phyloP scores from a whole-genome alignment of 1,139 yeast genomes.

The Candida sanyaensis region DNA sequence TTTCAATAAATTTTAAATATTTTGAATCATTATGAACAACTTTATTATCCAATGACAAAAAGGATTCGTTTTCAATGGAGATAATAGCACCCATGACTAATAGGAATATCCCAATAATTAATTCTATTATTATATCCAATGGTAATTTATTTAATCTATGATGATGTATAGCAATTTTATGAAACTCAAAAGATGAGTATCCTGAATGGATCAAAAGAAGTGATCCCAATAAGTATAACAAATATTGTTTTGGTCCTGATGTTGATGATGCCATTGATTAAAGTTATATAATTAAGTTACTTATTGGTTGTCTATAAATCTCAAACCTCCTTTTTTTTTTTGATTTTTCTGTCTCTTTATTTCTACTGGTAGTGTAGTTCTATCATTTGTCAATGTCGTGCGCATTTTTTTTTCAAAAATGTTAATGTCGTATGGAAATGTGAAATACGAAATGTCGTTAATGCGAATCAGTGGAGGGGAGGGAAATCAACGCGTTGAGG shows the following conservation, averaged over 20 bases:
- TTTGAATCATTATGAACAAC: conserved; percentile 20
- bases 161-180: conserved; percentile 28
- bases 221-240: conserved; percentile 32
- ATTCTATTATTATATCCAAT: conserved; percentile 43
- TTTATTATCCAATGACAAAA: conserved; percentile 24
- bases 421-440: too few species aligned
- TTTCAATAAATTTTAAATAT: conserved; percentile 47
- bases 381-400: too few species aligned
- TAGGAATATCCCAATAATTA: conserved; percentile 39
- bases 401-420: too few species aligned
- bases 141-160: conserved; percentile 20
- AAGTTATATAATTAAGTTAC: too few species aligned
- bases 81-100: conserved; percentile 37
- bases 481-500: neutral
- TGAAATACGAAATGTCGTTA: too few species aligned
- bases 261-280: neutral
- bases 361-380: too few species aligned
- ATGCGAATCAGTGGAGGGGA: neutral
- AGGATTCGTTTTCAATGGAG: conserved; percentile 25
- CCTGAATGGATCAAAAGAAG: conserved; percentile 46
- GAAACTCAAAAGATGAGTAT: conserved; percentile 54
- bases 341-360: neutral
- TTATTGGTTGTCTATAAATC: too few species aligned
- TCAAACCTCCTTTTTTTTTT: neutral
- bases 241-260: conserved; percentile 3